A percentile compares a stretch with the other conserved stretches of the same genome.
Evolutionary conservation across 805 yeast genomes (phyloP).

Genomic region (Myxozyma vanderwaltii): DNA sequence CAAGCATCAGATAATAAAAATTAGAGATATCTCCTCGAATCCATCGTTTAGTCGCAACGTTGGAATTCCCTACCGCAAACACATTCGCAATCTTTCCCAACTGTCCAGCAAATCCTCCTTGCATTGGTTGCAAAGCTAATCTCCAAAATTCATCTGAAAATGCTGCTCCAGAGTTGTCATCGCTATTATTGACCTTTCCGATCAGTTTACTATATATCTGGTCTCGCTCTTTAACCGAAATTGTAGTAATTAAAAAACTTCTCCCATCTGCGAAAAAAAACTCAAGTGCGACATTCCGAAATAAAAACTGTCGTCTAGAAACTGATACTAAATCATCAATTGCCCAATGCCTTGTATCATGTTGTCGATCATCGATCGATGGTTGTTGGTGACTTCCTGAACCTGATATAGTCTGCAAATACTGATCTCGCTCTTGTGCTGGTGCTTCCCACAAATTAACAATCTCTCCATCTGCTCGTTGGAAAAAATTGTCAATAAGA

Average conservation of each 20-base stretch:
- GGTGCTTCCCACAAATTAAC: slow-evolving; percentile 71
- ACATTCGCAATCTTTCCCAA: slow-evolving; percentile 52
- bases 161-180: slow-evolving; percentile 37
- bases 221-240: slow-evolving; percentile 58
- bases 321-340: slow-evolving; percentile 60
- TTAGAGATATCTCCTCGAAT: slow-evolving; percentile 75
- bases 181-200: slow-evolving; percentile 49
- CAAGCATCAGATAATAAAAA: slow-evolving; percentile 75
- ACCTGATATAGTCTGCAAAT: slow-evolving; percentile 63
- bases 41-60: slow-evolving; percentile 69
- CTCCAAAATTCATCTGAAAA: slow-evolving; percentile 34
- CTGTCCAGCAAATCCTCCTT: slow-evolving; percentile 38
- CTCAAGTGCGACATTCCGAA: slow-evolving; percentile 81
- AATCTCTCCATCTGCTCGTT: slow-evolving; percentile 54
- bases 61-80: slow-evolving; percentile 45
- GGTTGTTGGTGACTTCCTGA: slow-evolving; percentile 39
- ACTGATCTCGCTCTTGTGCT: slow-evolving; percentile 61
- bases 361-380: slow-evolving; percentile 18
- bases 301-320: slow-evolving; percentile 71
- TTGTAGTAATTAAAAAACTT: slow-evolving; percentile 67
- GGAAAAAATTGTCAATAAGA: slow-evolving; percentile 69
- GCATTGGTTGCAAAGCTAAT: slow-evolving; percentile 28
- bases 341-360: slow-evolving; percentile 52
- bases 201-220: slow-evolving; percentile 53
- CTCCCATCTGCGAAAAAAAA: slow-evolving; percentile 73